Conservation (phyloP, 2,329 filamentous ascomycete species). For the Calonectria hongkongensis region DNA sequence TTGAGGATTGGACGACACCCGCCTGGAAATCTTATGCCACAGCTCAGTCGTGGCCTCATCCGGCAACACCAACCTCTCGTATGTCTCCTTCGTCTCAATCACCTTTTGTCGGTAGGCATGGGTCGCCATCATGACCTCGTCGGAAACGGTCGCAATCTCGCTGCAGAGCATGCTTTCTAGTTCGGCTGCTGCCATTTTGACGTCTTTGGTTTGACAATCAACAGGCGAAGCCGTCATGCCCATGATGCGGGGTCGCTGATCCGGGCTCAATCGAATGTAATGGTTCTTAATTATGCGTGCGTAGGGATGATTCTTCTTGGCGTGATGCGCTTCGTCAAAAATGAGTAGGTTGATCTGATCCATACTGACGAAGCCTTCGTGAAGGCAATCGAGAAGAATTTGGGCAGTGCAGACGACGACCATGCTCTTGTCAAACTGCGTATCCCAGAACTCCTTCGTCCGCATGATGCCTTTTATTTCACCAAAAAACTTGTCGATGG, state of each 20-base stretch:
- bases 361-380: conserved; percentile 87
- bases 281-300: conserved; percentile 92
- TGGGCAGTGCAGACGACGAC: conserved; percentile 95
- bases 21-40: conserved; percentile 71
- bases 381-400: conserved; percentile 85
- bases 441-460: conserved; percentile 69
- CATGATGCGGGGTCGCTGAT: conserved; percentile 83
- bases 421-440: conserved; percentile 79
- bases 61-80: conserved; percentile 66
- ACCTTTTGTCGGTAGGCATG: conserved; percentile 63
- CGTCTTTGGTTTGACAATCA: conserved; percentile 82
- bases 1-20: conserved; percentile 63
- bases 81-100: conserved; percentile 71
- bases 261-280: conserved; percentile 73
- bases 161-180: conserved; percentile 87
- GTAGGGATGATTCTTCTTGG: conserved; percentile 95
- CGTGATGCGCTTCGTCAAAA: conserved; percentile 97
- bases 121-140: conserved; percentile 58
- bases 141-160: conserved; percentile 84
- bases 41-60: conserved; percentile 77
- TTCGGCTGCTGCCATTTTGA: conserved; percentile 80
- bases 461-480: conserved; percentile 71
- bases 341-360: conserved; percentile 90
- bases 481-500: conserved; percentile 84
- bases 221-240: conserved; percentile 98